Evolutionary conservation across 805 yeast species (phyloP).

Genomic region (Scheffersomyces spartinae): DNA sequence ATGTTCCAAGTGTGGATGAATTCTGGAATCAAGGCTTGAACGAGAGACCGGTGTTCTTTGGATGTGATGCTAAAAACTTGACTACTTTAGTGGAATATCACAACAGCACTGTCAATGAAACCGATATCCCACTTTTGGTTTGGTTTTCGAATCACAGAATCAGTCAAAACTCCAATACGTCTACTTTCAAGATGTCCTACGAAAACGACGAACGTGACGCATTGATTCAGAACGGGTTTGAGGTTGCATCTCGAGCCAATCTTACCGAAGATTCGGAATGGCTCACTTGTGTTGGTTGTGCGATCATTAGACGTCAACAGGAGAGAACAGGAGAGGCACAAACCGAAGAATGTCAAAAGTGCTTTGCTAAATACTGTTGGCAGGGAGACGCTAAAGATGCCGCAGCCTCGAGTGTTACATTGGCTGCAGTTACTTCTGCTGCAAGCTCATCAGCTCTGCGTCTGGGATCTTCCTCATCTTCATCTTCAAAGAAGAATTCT

Average conservation of each 20-base stretch:
- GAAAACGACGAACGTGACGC: conserved; percentile 11
- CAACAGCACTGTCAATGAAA: too few relatives aligned
- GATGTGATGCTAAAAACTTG: conserved; percentile 15
- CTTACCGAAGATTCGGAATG: conserved; percentile 11
- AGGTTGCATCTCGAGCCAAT: conserved; percentile 8
- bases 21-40: conserved; percentile 12
- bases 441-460: too few relatives aligned
- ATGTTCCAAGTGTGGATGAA: conserved; percentile 11
- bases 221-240: conserved; percentile 17
- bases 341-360: conserved; percentile 13
- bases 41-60: conserved; percentile 15
- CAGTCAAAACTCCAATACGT: conserved; percentile 14
- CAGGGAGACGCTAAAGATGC: conserved; percentile 8
- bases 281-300: conserved; percentile 18
- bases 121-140: conserved; percentile 13
- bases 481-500: too few relatives aligned
- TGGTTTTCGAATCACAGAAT: conserved; percentile 21
- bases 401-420: too few relatives aligned
- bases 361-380: conserved; percentile 17
- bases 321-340: conserved; percentile 12
- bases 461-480: too few relatives aligned
- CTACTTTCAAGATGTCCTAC: conserved; percentile 16
- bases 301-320: conserved; percentile 15
- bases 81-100: conserved; percentile 8
- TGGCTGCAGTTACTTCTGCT: too few relatives aligned